phyloP scores from a whole-genome alignment of 2,329 filamentous ascomycete genomes.

The Colletotrichum phormii region DNA sequence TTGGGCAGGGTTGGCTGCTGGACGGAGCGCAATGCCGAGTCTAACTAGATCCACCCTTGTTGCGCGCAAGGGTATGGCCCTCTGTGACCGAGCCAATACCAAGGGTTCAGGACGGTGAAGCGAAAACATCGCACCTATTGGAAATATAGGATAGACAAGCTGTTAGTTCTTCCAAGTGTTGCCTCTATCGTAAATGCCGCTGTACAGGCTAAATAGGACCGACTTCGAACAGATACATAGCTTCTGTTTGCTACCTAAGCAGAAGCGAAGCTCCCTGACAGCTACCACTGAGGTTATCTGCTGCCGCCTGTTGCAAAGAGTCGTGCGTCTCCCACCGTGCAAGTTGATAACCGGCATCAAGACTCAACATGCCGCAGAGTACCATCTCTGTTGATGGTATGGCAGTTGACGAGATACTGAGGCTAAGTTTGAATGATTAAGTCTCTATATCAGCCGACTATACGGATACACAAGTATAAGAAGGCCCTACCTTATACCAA shows the following conservation, averaged over 20 bases:
- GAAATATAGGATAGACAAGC: background rate
- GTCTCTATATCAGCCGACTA: background rate
- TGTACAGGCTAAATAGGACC: conserved; percentile 24
- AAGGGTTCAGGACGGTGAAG: background rate
- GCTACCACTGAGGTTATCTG: background rate
- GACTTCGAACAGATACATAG: background rate
- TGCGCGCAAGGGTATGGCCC: conserved; percentile 8
- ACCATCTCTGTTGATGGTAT: background rate
- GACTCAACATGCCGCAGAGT: background rate
- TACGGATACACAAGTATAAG: background rate
- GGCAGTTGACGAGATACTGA: background rate
- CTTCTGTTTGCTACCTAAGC: background rate
- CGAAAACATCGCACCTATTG: background rate
- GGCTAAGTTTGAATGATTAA: background rate
- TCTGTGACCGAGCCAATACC: background rate
- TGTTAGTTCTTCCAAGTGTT: background rate
- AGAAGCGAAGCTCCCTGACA: background rate
- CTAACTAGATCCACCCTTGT: conserved; percentile 31
- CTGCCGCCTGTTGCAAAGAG: background rate
- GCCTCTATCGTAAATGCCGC: background rate
- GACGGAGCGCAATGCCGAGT: conserved; percentile 37
- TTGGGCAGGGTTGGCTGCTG: conserved; percentile 29
- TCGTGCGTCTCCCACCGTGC: background rate
- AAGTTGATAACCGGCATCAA: background rate
- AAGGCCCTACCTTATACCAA: background rate